phyloP scores from a whole-genome alignment of 108 stramenopile genomes.

The Cyclotella choctawhatcheeana region DNA sequence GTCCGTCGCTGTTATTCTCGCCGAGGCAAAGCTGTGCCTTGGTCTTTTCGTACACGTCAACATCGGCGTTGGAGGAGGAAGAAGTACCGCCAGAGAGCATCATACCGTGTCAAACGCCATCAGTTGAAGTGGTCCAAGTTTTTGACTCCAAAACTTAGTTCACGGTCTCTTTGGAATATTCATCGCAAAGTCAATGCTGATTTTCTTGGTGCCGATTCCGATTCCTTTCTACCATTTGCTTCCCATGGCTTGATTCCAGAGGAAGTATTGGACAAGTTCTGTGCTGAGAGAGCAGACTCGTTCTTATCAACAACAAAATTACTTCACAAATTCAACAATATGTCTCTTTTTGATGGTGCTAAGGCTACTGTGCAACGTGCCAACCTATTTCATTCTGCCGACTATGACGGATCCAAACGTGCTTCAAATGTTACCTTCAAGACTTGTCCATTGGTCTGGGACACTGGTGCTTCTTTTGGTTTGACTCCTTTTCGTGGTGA shows the following conservation, averaged over 20 bases:
- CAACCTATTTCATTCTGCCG: not conserved
- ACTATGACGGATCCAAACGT: no score
- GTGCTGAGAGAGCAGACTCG: not conserved
- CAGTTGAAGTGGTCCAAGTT: not conserved
- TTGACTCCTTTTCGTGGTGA: slow-evolving; percentile 7
- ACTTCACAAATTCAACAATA: not conserved
- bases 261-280: slow-evolving; percentile 8
- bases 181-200: not conserved
- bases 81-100: not conserved
- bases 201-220: not conserved
- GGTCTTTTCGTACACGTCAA: not conserved
- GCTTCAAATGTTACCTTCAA: slow-evolving; percentile 8
- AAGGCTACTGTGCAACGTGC: not conserved
- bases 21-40: not conserved
- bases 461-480: slow-evolving; percentile 21
- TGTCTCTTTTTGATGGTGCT: not conserved
- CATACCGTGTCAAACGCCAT: not conserved
- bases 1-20: not conserved
- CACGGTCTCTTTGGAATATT: not conserved
- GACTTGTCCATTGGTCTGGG: slow-evolving; percentile 2
- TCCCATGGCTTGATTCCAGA: not conserved
- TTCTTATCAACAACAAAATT: not conserved
- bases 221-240: not conserved
- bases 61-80: slow-evolving; percentile 9
- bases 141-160: not conserved